Evolutionary conservation across 2,329 filamentous ascomycete species (phyloP).

Genomic region (Colletotrichum sp.): DNA sequence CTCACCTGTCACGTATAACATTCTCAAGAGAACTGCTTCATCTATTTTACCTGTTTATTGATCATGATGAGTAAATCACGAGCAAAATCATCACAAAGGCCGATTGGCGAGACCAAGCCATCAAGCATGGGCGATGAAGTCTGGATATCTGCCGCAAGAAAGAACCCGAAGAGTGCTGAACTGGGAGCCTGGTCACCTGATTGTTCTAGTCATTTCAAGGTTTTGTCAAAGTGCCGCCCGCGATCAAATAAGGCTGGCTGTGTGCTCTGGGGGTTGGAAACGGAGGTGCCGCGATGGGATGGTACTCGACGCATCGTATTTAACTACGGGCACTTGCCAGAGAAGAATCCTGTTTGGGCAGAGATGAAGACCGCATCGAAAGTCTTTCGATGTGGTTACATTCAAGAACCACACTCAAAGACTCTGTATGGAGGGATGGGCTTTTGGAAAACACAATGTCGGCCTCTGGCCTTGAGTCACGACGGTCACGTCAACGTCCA

Average conservation of each 20-base stretch:
- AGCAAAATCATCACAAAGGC: background rate
- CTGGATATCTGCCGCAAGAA: background rate
- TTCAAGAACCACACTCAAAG: too few species aligned
- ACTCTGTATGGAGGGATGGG: too few species aligned
- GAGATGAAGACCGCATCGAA: too few species aligned
- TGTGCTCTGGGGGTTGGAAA: background rate
- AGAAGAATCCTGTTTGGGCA: too few species aligned
- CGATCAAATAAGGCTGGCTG: background rate
- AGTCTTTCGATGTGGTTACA: too few species aligned
- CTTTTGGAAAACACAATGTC: background rate
- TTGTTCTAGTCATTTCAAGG: rapidly evolving
- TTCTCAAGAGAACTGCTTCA: background rate
- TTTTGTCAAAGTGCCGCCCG: background rate
- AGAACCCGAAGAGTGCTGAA: background rate
- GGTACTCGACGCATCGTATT: background rate
- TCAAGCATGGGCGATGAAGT: background rate
- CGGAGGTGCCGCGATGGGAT: background rate
- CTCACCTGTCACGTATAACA: background rate
- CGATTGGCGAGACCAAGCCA: background rate
- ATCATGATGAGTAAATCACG: background rate
- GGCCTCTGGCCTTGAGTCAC: background rate
- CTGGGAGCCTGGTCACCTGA: too few species aligned
- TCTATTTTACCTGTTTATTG: background rate
- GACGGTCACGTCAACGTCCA: background rate
- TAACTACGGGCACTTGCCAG: background rate